Evolutionary conservation across 352 stramenopile species (phyloP).

Genomic region (Lagenidium giganteum): DNA sequence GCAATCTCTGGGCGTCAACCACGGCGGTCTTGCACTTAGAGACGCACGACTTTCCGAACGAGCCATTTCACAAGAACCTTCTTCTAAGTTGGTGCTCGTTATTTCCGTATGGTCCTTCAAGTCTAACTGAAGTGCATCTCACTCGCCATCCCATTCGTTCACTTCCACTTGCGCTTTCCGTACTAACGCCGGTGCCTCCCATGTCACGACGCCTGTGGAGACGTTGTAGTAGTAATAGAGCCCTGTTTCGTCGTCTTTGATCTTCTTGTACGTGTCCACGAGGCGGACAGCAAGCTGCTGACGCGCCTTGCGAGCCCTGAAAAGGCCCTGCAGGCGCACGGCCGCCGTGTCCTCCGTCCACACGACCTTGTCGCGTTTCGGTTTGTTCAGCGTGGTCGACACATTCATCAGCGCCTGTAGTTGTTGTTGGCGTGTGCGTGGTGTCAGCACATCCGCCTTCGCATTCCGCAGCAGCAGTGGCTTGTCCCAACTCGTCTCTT

Average conservation of each 20-base stretch:
- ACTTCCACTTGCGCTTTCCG: slow-evolving; percentile 22
- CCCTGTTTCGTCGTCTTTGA: slow-evolving; percentile 34
- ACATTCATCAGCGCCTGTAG: slow-evolving; percentile 17
- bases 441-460: slow-evolving; percentile 41
- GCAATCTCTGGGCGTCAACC: too few species aligned
- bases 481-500: slow-evolving; percentile 64
- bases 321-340: slow-evolving; percentile 48
- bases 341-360: slow-evolving; percentile 51
- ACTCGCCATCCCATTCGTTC: slow-evolving; percentile 15
- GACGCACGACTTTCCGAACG: too few species aligned
- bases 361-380: slow-evolving; percentile 6
- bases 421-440: slow-evolving; percentile 38
- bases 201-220: slow-evolving; percentile 56
- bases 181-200: slow-evolving; percentile 38
- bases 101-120: too few species aligned
- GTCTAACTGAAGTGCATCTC: background rate
- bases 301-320: slow-evolving; percentile 39
- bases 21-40: too few species aligned
- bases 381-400: background rate
- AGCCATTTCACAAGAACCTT: too few species aligned
- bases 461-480: slow-evolving; percentile 37
- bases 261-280: slow-evolving; percentile 46
- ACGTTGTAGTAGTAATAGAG: slow-evolving; percentile 77
- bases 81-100: too few species aligned
- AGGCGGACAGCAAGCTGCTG: slow-evolving; percentile 29